Conservation (phyloP, 208 protist species). For the Trypanosoma caninum region DNA sequence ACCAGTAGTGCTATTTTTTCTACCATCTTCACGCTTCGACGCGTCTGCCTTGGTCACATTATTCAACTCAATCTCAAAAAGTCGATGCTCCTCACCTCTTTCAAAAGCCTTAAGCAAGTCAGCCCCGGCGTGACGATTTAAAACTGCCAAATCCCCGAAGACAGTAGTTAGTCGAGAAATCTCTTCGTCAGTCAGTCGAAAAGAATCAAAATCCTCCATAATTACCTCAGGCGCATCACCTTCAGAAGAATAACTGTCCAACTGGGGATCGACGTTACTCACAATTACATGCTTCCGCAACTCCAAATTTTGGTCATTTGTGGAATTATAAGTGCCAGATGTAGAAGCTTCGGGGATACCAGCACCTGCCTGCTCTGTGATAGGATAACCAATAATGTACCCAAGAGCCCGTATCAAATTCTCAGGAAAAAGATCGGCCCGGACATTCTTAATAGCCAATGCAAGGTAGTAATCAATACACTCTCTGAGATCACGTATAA, state of each 20-base stretch:
- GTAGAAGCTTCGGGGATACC: conserved; percentile 3
- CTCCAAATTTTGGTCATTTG: too few relatives aligned
- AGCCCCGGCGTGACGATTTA: conserved; percentile 32
- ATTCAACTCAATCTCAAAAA: not conserved
- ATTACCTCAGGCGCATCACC: conserved; percentile 14
- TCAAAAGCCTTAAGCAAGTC: conserved; percentile 16
- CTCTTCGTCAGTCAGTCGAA: conserved; percentile 50
- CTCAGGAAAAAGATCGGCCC: conserved; percentile 70
- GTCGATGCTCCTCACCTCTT: conserved; percentile 5
- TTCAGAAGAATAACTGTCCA: conserved; percentile 12
- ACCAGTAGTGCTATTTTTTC: not conserved
- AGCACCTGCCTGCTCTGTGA: conserved; percentile 7
- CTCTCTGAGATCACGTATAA: conserved; percentile 55
- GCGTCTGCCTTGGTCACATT: not conserved
- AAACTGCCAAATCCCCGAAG: conserved; percentile 70
- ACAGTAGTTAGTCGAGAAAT: conserved; percentile 34
- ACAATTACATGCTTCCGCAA: not conserved
- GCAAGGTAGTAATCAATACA: conserved; percentile 89
- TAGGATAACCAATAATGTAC: conserved; percentile 58
- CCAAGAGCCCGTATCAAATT: conserved; percentile 45
- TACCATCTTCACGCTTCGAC: conserved; percentile 8
- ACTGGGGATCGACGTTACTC: not conserved
- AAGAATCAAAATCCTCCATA: conserved; percentile 32
- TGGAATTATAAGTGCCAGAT: too few relatives aligned
- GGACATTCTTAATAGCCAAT: conserved; percentile 67